These are phyloP conservation scores for Cyclocybe aegerita DNA, from an alignment of 768 basidiomycete genomes.

Conservation along the genomic window DNA sequence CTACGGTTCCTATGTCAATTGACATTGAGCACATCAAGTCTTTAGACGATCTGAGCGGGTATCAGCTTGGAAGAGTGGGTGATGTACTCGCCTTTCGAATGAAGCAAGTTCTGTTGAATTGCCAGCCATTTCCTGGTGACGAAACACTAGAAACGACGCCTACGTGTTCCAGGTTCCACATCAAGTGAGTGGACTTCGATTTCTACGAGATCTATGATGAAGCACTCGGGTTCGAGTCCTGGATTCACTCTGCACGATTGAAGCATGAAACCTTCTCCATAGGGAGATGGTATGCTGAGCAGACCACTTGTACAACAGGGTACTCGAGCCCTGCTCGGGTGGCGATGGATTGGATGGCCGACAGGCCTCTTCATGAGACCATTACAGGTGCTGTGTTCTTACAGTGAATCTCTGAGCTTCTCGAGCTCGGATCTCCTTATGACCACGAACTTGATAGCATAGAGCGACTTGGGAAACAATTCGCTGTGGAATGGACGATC, in stretches of 20 bases:
- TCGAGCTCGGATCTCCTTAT: neutral
- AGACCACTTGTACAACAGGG: neutral
- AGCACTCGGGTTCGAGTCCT: neutral
- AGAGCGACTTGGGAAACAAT: neutral
- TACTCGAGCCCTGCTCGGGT: neutral
- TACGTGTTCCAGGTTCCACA: neutral
- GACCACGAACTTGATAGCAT: neutral
- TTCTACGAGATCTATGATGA: neutral
- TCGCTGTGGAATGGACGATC: neutral
- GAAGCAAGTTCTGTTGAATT: neutral
- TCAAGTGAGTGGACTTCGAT: neutral
- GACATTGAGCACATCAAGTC: no score
- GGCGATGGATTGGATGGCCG: neutral
- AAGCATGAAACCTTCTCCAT: slow-evolving; percentile 4
- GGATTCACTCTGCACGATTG: neutral
- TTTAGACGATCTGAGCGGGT: neutral
- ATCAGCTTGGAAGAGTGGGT: neutral
- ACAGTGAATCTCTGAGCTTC: neutral
- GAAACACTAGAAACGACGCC: neutral
- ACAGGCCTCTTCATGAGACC: neutral
- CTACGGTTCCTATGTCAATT: no score
- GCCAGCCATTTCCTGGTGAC: slow-evolving; percentile 1
- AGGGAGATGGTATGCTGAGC: slow-evolving; percentile 6
- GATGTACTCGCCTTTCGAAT: neutral
- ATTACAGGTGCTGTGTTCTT: neutral